Evolutionary conservation across 2,329 filamentous ascomycete species (phyloP).

Genomic region (Fusarium pseudoanthophilum): DNA sequence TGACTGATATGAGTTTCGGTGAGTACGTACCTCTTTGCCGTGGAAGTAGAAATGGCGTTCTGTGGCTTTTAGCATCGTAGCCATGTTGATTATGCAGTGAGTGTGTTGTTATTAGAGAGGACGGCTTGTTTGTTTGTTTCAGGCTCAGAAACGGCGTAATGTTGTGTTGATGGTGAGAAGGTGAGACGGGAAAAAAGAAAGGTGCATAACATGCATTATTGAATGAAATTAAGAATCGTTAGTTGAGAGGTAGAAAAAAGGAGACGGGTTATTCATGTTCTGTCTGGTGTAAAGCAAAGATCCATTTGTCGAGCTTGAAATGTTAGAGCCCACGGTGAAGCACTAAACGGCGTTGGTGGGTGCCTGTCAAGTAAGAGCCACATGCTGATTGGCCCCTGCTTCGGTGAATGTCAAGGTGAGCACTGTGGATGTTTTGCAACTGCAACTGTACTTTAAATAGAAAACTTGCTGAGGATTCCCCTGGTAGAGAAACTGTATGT

Average conservation of each 20-base stretch:
- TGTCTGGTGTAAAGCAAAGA: neutral
- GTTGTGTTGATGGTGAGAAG: neutral
- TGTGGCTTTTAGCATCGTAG: constrained; percentile 59
- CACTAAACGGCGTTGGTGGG: neutral
- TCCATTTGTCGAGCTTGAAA: neutral
- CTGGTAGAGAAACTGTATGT: neutral
- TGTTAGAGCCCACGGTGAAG: constrained; percentile 4
- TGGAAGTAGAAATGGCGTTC: constrained; percentile 63
- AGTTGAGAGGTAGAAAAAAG: neutral
- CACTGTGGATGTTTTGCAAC: neutral
- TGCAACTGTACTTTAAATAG: neutral
- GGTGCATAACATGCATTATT: no score
- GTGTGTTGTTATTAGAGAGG: neutral
- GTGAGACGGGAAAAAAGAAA: neutral
- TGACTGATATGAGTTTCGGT: no score
- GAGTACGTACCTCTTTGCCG: constrained; percentile 48
- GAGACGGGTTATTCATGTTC: neutral
- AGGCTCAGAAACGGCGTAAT: neutral
- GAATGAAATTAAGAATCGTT: neutral
- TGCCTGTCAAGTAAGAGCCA: neutral
- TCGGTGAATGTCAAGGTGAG: constrained; percentile 2
- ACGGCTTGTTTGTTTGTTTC: neutral
- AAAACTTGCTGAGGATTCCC: neutral
- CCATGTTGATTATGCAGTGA: neutral
- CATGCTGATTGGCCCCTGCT: constrained; percentile 16